Percentiles rank a stretch among this genome's conserved stretches.
These are phyloP conservation scores for Solanum okadae DNA, from an alignment of 257 asterid species.

Conservation along the genomic window DNA sequence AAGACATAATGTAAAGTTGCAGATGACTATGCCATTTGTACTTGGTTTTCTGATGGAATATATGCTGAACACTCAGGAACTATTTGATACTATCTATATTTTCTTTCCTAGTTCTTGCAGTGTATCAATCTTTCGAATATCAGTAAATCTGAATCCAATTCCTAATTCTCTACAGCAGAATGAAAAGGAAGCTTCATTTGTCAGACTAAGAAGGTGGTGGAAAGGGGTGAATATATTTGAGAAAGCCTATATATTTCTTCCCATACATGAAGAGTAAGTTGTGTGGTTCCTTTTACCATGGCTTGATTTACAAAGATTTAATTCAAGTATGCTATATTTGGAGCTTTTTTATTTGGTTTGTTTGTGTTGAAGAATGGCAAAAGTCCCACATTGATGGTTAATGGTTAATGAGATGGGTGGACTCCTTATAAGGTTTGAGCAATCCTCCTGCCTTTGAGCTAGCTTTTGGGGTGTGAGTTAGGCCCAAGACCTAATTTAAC, in stretches of 20 bases:
- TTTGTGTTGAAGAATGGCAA: not conserved
- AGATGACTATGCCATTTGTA: not conserved
- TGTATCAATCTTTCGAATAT: not conserved
- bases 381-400: not conserved
- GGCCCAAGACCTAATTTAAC: not conserved
- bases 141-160: not conserved
- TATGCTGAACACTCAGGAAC: not conserved
- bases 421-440: not conserved
- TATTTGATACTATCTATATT: not conserved
- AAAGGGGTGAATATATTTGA: constrained; percentile 85
- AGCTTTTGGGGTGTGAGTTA: not conserved
- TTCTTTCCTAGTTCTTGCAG: not conserved
- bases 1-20: not conserved
- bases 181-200: constrained; percentile 50
- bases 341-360: not conserved
- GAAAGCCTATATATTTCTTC: constrained; percentile 78
- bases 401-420: not conserved
- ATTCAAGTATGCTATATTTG: not conserved
- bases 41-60: not conserved
- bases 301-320: not conserved
- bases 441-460: not conserved
- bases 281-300: not conserved
- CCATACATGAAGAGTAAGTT: constrained; percentile 66
- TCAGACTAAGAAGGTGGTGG: constrained; percentile 97
- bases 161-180: constrained; percentile 24